phyloP scores from a whole-genome alignment of 2,329 filamentous ascomycete genomes.

The Lomentospora prolificans region DNA sequence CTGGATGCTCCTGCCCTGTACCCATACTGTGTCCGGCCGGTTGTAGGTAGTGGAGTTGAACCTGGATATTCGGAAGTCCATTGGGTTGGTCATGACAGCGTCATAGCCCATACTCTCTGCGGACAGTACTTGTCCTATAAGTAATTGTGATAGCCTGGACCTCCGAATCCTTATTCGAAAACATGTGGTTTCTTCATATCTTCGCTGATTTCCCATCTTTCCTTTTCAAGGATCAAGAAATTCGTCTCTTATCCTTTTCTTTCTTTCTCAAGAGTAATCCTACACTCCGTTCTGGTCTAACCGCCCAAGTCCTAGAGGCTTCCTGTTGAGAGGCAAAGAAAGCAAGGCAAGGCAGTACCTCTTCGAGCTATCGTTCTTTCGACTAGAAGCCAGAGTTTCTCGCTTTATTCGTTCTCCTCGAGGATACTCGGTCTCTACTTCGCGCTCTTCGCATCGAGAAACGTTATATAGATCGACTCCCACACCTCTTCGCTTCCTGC shows the following conservation, averaged over 20 bases:
- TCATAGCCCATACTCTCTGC: background rate
- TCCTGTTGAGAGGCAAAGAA: background rate
- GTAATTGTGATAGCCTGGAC: background rate
- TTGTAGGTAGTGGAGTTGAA: background rate
- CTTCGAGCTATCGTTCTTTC: background rate
- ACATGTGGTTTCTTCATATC: background rate
- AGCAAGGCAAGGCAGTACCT: background rate
- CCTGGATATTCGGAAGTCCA: conserved; percentile 1
- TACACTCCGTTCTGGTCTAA: too few species aligned
- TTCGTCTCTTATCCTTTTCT: background rate
- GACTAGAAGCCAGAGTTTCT: background rate
- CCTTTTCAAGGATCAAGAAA: background rate
- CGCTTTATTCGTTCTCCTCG: background rate
- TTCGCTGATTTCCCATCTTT: background rate
- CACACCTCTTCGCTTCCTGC: background rate
- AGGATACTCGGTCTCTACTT: background rate
- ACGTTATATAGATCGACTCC: background rate
- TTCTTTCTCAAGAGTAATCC: background rate
- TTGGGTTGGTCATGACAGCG: background rate
- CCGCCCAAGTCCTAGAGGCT: too few species aligned
- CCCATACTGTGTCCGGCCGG: background rate
- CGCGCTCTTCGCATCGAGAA: background rate
- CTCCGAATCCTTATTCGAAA: background rate
- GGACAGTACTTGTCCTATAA: background rate
- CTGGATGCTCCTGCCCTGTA: background rate